phyloP scores from a whole-genome alignment of 495 filamentous ascomycete species.

The Hypoxylon cercidicola region DNA sequence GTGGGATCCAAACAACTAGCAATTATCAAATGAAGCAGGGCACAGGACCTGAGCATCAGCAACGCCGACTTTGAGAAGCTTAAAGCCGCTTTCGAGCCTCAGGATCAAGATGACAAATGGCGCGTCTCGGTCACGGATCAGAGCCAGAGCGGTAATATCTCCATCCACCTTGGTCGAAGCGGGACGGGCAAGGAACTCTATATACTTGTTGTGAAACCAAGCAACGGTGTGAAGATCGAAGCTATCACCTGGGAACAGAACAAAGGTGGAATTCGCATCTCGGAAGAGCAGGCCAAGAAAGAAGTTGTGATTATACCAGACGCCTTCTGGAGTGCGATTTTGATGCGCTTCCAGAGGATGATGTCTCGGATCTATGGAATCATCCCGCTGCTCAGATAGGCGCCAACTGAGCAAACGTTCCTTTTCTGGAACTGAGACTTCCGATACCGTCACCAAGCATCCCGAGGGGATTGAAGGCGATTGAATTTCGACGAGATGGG shows the following conservation, averaged over 20 bases:
- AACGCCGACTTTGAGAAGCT: slow-evolving; percentile 3
- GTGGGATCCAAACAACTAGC: too few relatives aligned
- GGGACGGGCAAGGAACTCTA: not conserved
- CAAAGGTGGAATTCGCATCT: not conserved
- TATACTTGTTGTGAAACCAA: not conserved
- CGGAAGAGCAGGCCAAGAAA: slow-evolving; percentile 4
- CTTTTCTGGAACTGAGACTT: not conserved
- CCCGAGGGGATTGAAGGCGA: too few relatives aligned
- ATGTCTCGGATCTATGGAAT: not conserved
- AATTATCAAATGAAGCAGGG: too few relatives aligned
- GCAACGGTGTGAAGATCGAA: not conserved
- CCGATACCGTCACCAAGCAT: too few relatives aligned
- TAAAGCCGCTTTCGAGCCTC: not conserved
- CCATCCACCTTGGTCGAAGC: not conserved
- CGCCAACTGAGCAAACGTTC: not conserved
- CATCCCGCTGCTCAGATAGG: not conserved
- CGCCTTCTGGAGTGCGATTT: not conserved
- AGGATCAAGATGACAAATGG: not conserved
- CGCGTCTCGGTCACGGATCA: not conserved
- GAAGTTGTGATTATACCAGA: not conserved
- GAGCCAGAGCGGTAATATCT: not conserved
- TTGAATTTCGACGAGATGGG: too few relatives aligned
- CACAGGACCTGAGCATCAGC: not conserved
- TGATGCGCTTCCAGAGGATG: not conserved
- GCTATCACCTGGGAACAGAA: slow-evolving; percentile 1